Evolutionary conservation across 164 flowering plant genomes (phyloP).

Genomic region (Sedum album): DNA sequence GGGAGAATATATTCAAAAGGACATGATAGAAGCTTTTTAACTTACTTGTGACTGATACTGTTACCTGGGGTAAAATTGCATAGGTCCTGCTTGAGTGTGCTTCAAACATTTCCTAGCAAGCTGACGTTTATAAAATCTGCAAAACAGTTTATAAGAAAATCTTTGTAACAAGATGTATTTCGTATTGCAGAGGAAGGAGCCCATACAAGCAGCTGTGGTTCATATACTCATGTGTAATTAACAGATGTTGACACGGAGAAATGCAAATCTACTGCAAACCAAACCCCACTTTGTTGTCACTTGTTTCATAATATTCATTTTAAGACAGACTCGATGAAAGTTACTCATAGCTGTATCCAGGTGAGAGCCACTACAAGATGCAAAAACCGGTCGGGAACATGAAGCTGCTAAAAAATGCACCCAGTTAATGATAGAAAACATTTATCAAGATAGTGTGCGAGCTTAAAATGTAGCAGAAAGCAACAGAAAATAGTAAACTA

Average conservation of each 20-base stretch:
- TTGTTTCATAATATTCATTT: neutral
- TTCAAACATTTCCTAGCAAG: neutral
- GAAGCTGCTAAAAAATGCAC: neutral
- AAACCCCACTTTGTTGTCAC: conserved; percentile 2
- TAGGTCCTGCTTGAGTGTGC: neutral
- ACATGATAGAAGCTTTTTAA: too few species aligned
- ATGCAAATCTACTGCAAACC: neutral
- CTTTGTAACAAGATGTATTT: neutral
- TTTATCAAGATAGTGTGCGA: neutral
- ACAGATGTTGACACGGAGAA: neutral
- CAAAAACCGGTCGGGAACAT: neutral
- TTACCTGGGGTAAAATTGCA: neutral
- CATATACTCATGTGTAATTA: neutral
- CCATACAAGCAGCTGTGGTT: conserved; percentile 5
- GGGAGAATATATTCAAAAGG: too few species aligned
- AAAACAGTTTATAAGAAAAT: neutral
- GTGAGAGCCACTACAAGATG: neutral
- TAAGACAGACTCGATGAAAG: neutral
- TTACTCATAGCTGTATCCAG: neutral
- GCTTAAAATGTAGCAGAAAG: neutral
- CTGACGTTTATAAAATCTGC: neutral
- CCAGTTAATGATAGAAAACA: neutral
- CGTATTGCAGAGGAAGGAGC: neutral
- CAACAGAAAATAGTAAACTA: neutral
- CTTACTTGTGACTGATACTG: conserved; percentile 3